Conservation (phyloP, 805 yeast species). For the Nakazawaea wickerhamii region DNA sequence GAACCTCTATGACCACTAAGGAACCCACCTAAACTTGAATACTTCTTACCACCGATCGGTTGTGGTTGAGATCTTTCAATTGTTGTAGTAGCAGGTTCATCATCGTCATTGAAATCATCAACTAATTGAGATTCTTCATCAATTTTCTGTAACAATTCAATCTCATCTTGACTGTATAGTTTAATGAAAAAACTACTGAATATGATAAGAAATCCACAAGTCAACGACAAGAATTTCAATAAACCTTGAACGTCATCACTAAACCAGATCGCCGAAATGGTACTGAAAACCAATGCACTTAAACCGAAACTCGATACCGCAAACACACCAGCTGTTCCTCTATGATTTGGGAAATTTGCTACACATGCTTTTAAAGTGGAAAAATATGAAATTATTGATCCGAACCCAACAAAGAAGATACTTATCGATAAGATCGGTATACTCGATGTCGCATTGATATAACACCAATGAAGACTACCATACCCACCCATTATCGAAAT, state of each 20-base stretch:
- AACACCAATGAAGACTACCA: constrained; percentile 42
- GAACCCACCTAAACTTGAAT: constrained; percentile 11
- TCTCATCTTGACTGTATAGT: constrained; percentile 27
- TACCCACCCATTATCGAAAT: constrained; percentile 51
- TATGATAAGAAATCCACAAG: constrained; percentile 43
- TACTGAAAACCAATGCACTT: constrained; percentile 61
- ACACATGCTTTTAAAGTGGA: constrained; percentile 55
- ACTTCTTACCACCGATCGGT: neutral
- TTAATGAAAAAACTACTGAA: constrained; percentile 40
- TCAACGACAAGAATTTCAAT: constrained; percentile 47
- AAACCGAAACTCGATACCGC: constrained; percentile 69
- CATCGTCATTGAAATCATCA: constrained; percentile 5
- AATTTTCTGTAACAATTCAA: constrained; percentile 15
- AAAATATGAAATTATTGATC: constrained; percentile 56
- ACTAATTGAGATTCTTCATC: constrained; percentile 5
- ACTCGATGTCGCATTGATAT: constrained; percentile 32
- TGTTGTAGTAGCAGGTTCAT: neutral
- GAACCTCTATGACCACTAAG: constrained; percentile 31
- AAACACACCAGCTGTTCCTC: constrained; percentile 65
- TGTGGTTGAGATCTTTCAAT: constrained; percentile 2
- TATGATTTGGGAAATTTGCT: constrained; percentile 62
- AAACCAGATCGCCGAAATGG: constrained; percentile 49
- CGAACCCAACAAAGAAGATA: constrained; percentile 54
- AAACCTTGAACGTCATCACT: constrained; percentile 48
- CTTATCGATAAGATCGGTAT: constrained; percentile 41